Base-by-base conservation (phyloP, 2,329 filamentous ascomycete genomes). In the Aspergillus sp. region DNA sequence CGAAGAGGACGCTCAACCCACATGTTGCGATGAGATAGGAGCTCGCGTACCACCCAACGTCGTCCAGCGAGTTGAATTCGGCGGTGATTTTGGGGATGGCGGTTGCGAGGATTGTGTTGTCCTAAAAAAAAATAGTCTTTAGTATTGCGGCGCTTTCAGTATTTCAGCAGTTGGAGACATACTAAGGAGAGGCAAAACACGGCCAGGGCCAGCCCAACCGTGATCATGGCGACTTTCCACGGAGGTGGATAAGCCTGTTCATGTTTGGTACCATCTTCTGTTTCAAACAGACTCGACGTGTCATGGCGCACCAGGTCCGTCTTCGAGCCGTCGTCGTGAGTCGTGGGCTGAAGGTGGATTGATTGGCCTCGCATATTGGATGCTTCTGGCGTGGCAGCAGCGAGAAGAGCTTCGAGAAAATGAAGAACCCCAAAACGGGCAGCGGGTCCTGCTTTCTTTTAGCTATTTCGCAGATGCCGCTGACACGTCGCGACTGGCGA, bases 191-290 rank as follows among this genome's bases (percentile, higher is more conserved):
- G 41, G 23, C 53, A 50, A 14, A 55, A 55, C 12, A 49, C 45
- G 14, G 53, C 45, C 3, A 55, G 53, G n/a, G 45, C 49, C 21
- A 55, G n/a, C 37, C 53, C 53, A 17, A 55, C 33, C 3, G 46
- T 55, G 15, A 50, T 55, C 15, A 55, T 23, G 35, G 19, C 19
- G 15, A 55, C 37, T 24, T 50, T 50, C 53, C 53, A 55, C 17
- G 53, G 24, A 6, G 33, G 31, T 4, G 53, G 45, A 27, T 55
- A 55, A 12, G 44, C 45, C 17, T 15, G 17, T 6, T 49, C 45
- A 15, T 47, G 21, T 2, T 35, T 48, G 5, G 2, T 37, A 17
- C 46, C 21, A 35, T 27, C 49, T 14, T 17, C 48, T 19, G 31
- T 15, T 17, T 39, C 27, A 3, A 31, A 31, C 1, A 31, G 27